These are phyloP conservation scores for Verbascum thapsus DNA, from an alignment of 257 asterid genomes.

Conservation along the genomic window DNA sequence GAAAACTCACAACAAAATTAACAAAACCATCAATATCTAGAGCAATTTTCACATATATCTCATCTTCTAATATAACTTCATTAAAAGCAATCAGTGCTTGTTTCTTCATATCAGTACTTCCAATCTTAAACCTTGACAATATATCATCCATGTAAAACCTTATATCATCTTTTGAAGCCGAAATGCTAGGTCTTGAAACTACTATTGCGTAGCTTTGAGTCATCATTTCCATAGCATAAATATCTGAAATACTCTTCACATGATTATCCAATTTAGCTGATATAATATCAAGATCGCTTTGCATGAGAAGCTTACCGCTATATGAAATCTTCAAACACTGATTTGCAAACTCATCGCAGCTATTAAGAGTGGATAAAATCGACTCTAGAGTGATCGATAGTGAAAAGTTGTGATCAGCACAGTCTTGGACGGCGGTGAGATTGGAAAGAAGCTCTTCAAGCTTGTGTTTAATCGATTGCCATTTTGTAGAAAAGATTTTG, in stretches of 20 bases:
- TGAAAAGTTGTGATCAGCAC: conserved; percentile 45
- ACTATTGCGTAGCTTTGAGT: conserved; percentile 49
- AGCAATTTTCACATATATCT: conserved; percentile 48
- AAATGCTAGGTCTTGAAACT: conserved; percentile 48
- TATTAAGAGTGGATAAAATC: conserved; percentile 34
- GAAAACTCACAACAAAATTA: conserved; percentile 42
- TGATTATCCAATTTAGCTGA: conserved; percentile 43
- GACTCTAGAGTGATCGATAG: conserved; percentile 36
- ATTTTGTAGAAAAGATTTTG: conserved; percentile 47
- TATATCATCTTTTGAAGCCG: conserved; percentile 55
- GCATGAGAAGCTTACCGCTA: conserved; percentile 62
- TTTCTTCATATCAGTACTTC: conserved; percentile 55
- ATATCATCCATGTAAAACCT: conserved; percentile 54
- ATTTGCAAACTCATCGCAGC: conserved; percentile 36
- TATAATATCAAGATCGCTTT: conserved; percentile 58
- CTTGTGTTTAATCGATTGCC: conserved; percentile 49
- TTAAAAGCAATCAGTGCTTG: conserved; percentile 51
- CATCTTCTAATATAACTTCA: conserved; percentile 52
- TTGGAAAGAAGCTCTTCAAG: conserved; percentile 52
- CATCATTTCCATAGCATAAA: conserved; percentile 49
- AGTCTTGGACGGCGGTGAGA: conserved; percentile 48
- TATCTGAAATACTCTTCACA: conserved; percentile 39
- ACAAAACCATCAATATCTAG: conserved; percentile 44
- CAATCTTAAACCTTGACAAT: conserved; percentile 57
- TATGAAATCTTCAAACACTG: conserved; percentile 45